phyloP scores from a whole-genome alignment of 2,329 filamentous ascomycete genomes.

The Colletotrichum musicola region DNA sequence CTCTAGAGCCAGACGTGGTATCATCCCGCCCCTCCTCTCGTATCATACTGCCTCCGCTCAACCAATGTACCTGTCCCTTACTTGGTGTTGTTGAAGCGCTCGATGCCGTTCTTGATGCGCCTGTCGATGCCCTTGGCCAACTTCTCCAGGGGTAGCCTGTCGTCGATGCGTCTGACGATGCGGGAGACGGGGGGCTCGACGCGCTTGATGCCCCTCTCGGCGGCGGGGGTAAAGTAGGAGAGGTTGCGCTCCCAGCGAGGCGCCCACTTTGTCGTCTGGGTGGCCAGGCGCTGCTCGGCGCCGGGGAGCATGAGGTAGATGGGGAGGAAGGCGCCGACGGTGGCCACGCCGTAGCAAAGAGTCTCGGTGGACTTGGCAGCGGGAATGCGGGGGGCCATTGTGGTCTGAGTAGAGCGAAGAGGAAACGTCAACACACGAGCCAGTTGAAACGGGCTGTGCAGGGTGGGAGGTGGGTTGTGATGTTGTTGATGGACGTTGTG shows the following conservation, averaged over 20 bases:
- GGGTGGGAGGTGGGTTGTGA: no score
- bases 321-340: conserved; percentile 66
- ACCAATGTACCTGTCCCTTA: not conserved
- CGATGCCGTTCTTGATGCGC: conserved; percentile 61
- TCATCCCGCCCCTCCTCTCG: not conserved
- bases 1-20: conserved; percentile 28
- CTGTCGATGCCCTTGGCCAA: conserved; percentile 63
- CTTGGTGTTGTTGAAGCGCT: conserved; percentile 44
- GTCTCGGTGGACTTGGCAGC: conserved; percentile 62
- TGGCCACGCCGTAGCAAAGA: conserved; percentile 66
- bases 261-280: conserved; percentile 69
- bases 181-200: conserved; percentile 61
- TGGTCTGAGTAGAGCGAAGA: conserved; percentile 40
- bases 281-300: conserved; percentile 65
- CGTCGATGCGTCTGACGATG: conserved; percentile 60
- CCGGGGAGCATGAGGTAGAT: conserved; percentile 70
- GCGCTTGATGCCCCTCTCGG: conserved; percentile 63
- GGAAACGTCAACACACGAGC: no score
- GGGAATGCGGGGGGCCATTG: conserved; percentile 61
- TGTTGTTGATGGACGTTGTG: no score
- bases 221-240: conserved; percentile 63
- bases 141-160: conserved; percentile 62
- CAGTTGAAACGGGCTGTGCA: no score
- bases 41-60: not conserved
- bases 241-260: conserved; percentile 71